phyloP scores from a whole-genome alignment of 208 protist genomes.

The Trypanosoma congolense region DNA sequence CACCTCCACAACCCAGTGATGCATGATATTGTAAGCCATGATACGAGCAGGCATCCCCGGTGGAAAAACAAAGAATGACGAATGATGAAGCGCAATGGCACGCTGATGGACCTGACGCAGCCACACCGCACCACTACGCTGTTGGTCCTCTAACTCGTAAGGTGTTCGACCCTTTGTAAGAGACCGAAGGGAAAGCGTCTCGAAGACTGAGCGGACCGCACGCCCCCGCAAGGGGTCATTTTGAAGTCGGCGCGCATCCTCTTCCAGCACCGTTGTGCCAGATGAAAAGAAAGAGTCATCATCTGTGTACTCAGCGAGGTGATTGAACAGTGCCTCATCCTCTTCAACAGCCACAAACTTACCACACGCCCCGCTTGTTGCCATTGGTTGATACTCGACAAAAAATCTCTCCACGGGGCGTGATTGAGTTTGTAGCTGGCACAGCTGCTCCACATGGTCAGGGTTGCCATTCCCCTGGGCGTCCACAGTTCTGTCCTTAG shows the following conservation, averaged over 20 bases:
- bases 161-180: slow-evolving; percentile 52
- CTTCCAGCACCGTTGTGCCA: slow-evolving; percentile 48
- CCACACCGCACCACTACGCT: slow-evolving; percentile 44
- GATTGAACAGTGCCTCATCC: slow-evolving; percentile 73
- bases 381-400: slow-evolving; percentile 47
- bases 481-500: no score
- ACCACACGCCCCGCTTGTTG: not conserved
- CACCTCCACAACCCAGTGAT: slow-evolving; percentile 86
- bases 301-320: slow-evolving; percentile 88
- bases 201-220: slow-evolving; percentile 53
- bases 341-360: slow-evolving; percentile 28
- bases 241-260: slow-evolving; percentile 50
- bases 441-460: slow-evolving; percentile 60
- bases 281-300: slow-evolving; percentile 88
- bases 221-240: slow-evolving; percentile 39
- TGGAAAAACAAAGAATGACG: slow-evolving; percentile 85
- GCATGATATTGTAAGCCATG: slow-evolving; percentile 86
- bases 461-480: no score
- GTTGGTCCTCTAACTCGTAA: slow-evolving; percentile 46
- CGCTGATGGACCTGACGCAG: slow-evolving; percentile 78
- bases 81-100: slow-evolving; percentile 69
- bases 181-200: slow-evolving; percentile 53
- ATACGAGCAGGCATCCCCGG: slow-evolving; percentile 75
- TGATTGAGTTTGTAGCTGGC: slow-evolving; percentile 38
- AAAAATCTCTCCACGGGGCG: slow-evolving; percentile 82